phyloP scores from a whole-genome alignment of 148 eudicot genomes.

The Rheum nobile region DNA sequence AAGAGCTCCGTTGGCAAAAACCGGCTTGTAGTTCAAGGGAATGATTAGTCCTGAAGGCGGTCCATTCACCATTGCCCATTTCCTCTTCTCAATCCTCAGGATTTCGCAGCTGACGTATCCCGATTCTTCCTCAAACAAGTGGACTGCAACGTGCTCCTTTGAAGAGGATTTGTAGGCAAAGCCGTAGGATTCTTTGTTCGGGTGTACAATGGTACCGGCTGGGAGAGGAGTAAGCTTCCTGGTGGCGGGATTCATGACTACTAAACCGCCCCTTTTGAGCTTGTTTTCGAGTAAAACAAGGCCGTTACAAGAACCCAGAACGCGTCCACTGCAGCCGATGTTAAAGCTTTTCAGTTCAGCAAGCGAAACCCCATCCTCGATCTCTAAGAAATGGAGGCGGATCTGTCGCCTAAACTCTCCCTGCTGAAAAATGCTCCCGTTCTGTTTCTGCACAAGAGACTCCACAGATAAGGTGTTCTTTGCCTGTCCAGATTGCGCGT shows the following conservation, averaged over 20 bases:
- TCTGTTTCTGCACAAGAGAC: background rate
- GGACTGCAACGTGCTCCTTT: conserved; percentile 27
- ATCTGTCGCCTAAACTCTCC: background rate
- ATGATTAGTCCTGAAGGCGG: conserved; percentile 25
- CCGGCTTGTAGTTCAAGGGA: conserved; percentile 23
- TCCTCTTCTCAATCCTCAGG: conserved; percentile 16
- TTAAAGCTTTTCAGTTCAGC: conserved; percentile 15
- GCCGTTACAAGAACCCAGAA: conserved; percentile 38
- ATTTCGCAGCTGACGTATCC: conserved; percentile 29
- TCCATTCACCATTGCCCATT: conserved; percentile 38
- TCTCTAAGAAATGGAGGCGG: conserved; percentile 24
- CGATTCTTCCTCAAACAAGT: conserved; percentile 33
- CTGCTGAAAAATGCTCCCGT: background rate
- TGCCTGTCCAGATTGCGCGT: background rate
- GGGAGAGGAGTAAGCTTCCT: conserved; percentile 28
- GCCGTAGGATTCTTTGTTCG: conserved; percentile 26
- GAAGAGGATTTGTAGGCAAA: conserved; percentile 17
- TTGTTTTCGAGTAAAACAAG: conserved; percentile 25
- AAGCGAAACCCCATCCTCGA: conserved; percentile 18
- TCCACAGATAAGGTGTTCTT: conserved; percentile 20
- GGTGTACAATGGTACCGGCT: conserved; percentile 26
- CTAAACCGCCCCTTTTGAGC: conserved; percentile 19
- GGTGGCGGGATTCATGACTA: conserved; percentile 41
- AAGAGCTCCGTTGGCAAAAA: conserved; percentile 36
- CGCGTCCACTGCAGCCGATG: conserved; percentile 24